phyloP scores from a whole-genome alignment of 345 rosid genomes.

The Camelina hispida region DNA sequence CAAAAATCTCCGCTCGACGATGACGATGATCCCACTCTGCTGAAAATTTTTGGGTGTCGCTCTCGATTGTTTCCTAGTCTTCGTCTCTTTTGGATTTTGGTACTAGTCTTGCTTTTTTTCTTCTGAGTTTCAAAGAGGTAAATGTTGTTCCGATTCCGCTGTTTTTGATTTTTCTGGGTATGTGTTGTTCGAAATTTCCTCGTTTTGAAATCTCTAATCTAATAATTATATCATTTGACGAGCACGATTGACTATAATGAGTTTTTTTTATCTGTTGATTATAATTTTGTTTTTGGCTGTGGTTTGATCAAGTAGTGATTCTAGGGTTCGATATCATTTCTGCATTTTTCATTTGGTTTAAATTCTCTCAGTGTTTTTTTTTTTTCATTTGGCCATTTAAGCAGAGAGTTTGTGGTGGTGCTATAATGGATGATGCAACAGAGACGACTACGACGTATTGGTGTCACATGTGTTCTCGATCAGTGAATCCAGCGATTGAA shows the following conservation, averaged over 20 bases:
- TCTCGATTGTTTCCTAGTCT: not conserved
- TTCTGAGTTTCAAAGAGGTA: slow-evolving; percentile 13
- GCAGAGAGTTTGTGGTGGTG: slow-evolving; percentile 14
- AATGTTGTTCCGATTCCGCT: not conserved
- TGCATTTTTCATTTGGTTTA: slow-evolving; percentile 3
- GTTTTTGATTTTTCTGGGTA: not conserved
- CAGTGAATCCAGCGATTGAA: slow-evolving; percentile 54
- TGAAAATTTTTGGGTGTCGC: not conserved
- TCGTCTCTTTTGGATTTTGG: slow-evolving; percentile 8
- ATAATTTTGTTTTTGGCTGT: not conserved
- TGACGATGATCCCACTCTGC: not conserved
- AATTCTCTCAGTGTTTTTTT: not conserved
- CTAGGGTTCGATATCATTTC: not conserved
- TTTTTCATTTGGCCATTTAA: not conserved
- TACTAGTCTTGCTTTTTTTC: not conserved
- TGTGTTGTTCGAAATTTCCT: not conserved
- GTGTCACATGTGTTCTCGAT: slow-evolving; percentile 58
- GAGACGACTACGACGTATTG: slow-evolving; percentile 36
- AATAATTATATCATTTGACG: not conserved
- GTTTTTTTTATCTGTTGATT: not conserved
- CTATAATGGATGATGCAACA: slow-evolving; percentile 39
- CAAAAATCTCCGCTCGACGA: not conserved
- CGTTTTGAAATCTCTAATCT: not conserved
- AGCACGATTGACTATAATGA: not conserved
- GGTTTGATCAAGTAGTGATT: slow-evolving; percentile 15